Conservation (phyloP, 2,329 filamentous ascomycete genomes). For the Colletotrichum lentis region DNA sequence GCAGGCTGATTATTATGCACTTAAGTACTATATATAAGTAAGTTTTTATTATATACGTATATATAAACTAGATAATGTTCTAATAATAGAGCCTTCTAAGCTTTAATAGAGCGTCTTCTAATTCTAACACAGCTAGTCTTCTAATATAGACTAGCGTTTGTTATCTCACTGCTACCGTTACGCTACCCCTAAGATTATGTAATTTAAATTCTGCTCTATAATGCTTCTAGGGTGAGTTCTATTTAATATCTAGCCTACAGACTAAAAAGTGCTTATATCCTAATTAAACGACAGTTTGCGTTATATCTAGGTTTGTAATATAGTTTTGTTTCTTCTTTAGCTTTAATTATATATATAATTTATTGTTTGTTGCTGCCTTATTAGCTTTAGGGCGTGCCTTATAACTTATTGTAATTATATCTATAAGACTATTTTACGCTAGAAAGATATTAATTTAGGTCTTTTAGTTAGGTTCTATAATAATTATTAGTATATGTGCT, state of each 20-base stretch:
- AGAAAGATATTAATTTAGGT: neutral
- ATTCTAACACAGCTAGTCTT: neutral
- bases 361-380: neutral
- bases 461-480: neutral
- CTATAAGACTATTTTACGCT: too few relatives aligned
- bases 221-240: neutral
- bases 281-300: neutral
- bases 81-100: neutral
- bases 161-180: slow-evolving; percentile 1
- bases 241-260: neutral
- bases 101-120: neutral
- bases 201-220: slow-evolving; percentile 3
- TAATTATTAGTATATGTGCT: neutral
- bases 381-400: neutral
- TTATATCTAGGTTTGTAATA: neutral
- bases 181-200: slow-evolving; percentile 1
- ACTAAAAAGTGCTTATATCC: neutral
- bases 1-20: neutral
- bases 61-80: slow-evolving; percentile 5
- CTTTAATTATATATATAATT: neutral
- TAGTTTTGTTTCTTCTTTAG: neutral
- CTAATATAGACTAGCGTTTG: neutral
- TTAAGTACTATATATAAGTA: neutral
- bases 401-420: neutral
- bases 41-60: neutral